A percentile compares a stretch with the other conserved stretches of the same genome.
phyloP scores from a whole-genome alignment of 805 yeast genomes.

The Saccharomycopsis lassenensis region DNA sequence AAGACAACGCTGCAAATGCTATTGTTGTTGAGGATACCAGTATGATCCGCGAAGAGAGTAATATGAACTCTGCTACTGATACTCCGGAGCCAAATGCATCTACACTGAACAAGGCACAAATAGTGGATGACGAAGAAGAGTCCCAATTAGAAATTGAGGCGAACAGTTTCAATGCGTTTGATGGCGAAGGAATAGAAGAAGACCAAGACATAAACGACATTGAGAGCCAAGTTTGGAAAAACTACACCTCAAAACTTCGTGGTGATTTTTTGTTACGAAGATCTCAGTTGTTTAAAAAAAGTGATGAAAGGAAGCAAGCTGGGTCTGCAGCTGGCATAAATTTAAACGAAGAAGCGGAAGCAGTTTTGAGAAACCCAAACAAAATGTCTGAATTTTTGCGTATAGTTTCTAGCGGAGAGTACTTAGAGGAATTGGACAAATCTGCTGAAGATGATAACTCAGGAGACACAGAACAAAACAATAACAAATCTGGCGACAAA shows the following conservation, averaged over 20 bases:
- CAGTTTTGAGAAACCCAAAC: slow-evolving; percentile 51
- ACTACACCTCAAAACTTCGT: slow-evolving; percentile 66
- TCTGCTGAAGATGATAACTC: slow-evolving; percentile 10
- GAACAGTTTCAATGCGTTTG: not conserved
- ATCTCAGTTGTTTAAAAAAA: slow-evolving; percentile 42
- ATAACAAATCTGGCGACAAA: not conserved
- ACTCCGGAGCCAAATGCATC: slow-evolving; percentile 1
- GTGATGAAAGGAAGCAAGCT: slow-evolving; percentile 25
- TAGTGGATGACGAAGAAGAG: no score
- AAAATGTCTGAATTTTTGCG: slow-evolving; percentile 50
- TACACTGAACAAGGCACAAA: no score
- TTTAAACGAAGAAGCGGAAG: slow-evolving; percentile 57
- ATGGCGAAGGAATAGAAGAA: not conserved
- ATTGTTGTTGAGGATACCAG: slow-evolving; percentile 24
- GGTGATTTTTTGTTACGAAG: slow-evolving; percentile 66
- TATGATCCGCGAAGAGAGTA: slow-evolving; percentile 25
- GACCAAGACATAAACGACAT: slow-evolving; percentile 40
- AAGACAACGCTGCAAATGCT: slow-evolving; percentile 18
- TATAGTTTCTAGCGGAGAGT: slow-evolving; percentile 24
- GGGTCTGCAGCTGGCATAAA: no score
- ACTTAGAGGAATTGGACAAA: slow-evolving; percentile 16
- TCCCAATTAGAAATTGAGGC: no score
- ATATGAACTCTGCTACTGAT: slow-evolving; percentile 2
- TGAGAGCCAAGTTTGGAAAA: slow-evolving; percentile 76
- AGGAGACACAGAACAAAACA: not conserved